These are phyloP conservation scores for Pythium grandisporangium DNA, from an alignment of 352 stramenopile species.

Conservation along the genomic window DNA sequence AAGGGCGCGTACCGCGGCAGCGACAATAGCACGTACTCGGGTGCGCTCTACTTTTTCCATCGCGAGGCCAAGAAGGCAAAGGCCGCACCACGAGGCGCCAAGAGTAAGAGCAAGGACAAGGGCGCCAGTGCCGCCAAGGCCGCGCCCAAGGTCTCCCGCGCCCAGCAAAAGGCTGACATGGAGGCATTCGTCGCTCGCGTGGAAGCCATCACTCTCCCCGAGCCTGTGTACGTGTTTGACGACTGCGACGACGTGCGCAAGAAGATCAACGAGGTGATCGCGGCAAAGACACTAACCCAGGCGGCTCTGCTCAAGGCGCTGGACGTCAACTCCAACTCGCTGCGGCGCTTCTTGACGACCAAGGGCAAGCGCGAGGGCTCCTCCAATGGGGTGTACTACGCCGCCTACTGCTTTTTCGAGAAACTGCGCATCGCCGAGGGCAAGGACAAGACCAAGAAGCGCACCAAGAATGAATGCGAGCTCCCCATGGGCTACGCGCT, in stretches of 20 bases:
- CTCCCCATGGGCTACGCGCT: slow-evolving; percentile 15
- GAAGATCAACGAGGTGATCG: slow-evolving; percentile 31
- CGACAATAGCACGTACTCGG: slow-evolving; percentile 32
- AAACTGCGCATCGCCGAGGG: slow-evolving; percentile 32
- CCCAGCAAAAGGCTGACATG: slow-evolving; percentile 17
- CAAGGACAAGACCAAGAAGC: slow-evolving; percentile 33
- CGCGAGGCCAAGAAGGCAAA: slow-evolving; percentile 14
- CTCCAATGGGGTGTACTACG: slow-evolving; percentile 37
- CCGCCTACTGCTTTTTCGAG: slow-evolving; percentile 48
- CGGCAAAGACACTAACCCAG: slow-evolving; percentile 27
- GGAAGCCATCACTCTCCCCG: slow-evolving; percentile 22
- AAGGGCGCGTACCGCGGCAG: slow-evolving; percentile 25
- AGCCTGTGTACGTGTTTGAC: slow-evolving; percentile 35
- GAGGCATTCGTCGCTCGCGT: slow-evolving; percentile 24
- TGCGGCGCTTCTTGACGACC: slow-evolving; percentile 32
- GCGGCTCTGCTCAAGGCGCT: slow-evolving; percentile 22
- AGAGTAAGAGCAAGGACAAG: slow-evolving; percentile 10
- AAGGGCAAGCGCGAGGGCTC: slow-evolving; percentile 38
- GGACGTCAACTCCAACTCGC: slow-evolving; percentile 35
- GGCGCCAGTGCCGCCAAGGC: slow-evolving; percentile 9
- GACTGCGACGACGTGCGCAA: slow-evolving; percentile 45
- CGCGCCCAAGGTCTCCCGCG: slow-evolving; percentile 14
- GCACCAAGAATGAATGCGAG: slow-evolving; percentile 22
- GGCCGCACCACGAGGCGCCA: too few relatives aligned
- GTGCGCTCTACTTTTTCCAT: slow-evolving; percentile 30